Evolutionary conservation across 768 basidiomycete species (phyloP), one percentile per base, ranked within the genome.

Genomic region (Melanogaster broomeanus): DNA sequence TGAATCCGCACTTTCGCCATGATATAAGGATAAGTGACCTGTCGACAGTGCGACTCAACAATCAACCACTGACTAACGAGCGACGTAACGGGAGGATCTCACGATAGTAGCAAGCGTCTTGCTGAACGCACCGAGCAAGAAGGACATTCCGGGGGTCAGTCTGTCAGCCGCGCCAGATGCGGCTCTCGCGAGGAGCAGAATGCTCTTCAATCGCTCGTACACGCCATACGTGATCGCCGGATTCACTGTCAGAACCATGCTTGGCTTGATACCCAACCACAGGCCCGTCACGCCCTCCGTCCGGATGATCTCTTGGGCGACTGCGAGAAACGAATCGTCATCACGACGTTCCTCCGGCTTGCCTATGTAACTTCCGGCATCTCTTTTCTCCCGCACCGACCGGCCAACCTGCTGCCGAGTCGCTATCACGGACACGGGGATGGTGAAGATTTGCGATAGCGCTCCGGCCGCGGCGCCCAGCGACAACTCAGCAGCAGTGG

Each of bases 1-100:
- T 98, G 96, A 25, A 98, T 88, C 46, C 95, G 82, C 28, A 98
- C 93, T 77, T 98, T 98, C 42, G 90, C 91, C 90, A 93, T 93
- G 59, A 94, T 94, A 65, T 95, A 94, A 1, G 93, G 93, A 64
- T 95, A 96, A 3, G 93, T 96, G 25, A 93, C 90, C 93, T 94
- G 59, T 19, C 42, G 16, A 18, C 19, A 12, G 25, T 8, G 48
- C 42, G 34, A 53, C 42, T n/a, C 25, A 46, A 19, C 35, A 11
- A 34, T 31, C 27, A 44, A 24, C 35, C 9, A 35, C 39, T 10
- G n/a, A 25, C 16, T 30, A n/a, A 21, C 25, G 18, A 27, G 8
- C 22, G 38, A 28, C 16, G 22, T n/a, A 10, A 21, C 16, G 8
- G 3, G 12, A 43, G 43, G 3, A 28, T 48, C 88, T 51, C 69